These are phyloP conservation scores for Ailanthus altissimus DNA, from an alignment of 345 rosid genomes.

Conservation along the genomic window DNA sequence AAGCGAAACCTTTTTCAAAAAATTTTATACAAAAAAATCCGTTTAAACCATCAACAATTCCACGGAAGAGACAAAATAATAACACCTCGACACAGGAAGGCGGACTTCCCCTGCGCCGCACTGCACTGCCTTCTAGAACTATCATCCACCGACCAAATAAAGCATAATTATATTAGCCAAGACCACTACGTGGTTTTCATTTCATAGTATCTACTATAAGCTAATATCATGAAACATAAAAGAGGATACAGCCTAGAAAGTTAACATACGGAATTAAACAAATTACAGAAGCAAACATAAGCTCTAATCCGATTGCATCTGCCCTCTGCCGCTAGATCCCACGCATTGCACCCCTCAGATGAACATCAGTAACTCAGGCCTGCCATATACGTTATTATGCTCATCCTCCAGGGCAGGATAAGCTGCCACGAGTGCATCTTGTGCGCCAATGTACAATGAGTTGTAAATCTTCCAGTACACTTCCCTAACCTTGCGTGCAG, in stretches of 20 bases:
- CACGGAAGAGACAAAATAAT: too few relatives aligned
- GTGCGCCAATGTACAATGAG: slow-evolving; percentile 89
- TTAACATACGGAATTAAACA: background rate
- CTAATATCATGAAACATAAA: background rate
- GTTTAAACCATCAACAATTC: too few relatives aligned
- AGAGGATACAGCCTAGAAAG: background rate
- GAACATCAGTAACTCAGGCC: slow-evolving; percentile 93
- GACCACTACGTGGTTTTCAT: background rate
- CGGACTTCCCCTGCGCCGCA: too few relatives aligned
- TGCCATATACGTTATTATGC: slow-evolving; percentile 71
- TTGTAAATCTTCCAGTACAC: slow-evolving; percentile 99
- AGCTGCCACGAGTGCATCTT: slow-evolving; percentile 92
- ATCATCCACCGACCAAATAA: background rate
- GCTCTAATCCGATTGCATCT: background rate
- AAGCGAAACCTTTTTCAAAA: too few relatives aligned
- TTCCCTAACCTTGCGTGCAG: slow-evolving; percentile 95
- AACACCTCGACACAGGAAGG: too few relatives aligned
- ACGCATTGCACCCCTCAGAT: slow-evolving; percentile 27
- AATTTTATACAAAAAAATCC: too few relatives aligned
- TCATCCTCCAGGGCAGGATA: slow-evolving; percentile 84
- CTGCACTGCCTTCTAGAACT: too few relatives aligned
- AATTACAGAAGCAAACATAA: background rate
- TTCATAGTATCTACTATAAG: background rate
- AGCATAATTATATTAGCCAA: background rate
- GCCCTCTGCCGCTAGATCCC: background rate